phyloP scores from a whole-genome alignment of 2,329 filamentous ascomycete species.

The Claviceps sp. region DNA sequence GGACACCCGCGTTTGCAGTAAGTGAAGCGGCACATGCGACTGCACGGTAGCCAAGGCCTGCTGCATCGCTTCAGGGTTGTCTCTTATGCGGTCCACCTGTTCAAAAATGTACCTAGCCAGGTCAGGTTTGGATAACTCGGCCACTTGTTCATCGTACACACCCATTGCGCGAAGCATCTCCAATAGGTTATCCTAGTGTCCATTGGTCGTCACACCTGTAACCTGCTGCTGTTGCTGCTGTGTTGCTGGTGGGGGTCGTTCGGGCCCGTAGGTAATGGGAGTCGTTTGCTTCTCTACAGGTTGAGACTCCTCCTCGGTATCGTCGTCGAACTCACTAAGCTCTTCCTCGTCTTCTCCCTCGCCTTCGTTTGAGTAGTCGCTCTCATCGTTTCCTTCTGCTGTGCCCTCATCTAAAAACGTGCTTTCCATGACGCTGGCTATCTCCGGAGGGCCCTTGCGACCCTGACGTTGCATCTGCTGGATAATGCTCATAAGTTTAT shows the following conservation, averaged over 20 bases:
- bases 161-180: slow-evolving; percentile 2
- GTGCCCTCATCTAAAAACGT: slow-evolving; percentile 42
- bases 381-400: slow-evolving; percentile 39
- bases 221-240: slow-evolving; percentile 8
- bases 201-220: slow-evolving; percentile 23
- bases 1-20: neutral
- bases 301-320: slow-evolving; percentile 38
- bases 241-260: slow-evolving; percentile 30
- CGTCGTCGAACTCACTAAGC: slow-evolving; percentile 51
- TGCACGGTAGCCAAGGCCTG: neutral
- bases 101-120: neutral
- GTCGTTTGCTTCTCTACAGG: slow-evolving; percentile 18
- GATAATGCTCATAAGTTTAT: slow-evolving; percentile 87
- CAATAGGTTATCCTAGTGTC: slow-evolving; percentile 21
- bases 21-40: neutral
- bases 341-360: slow-evolving; percentile 45
- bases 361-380: slow-evolving; percentile 51
- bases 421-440: slow-evolving; percentile 45
- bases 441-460: slow-evolving; percentile 56
- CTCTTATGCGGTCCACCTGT: neutral
- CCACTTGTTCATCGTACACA: neutral
- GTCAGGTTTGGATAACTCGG: slow-evolving; percentile 1
- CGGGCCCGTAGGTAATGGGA: slow-evolving; percentile 32
- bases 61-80: neutral
- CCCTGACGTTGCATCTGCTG: slow-evolving; percentile 94